phyloP scores from a whole-genome alignment of 179 eudicot species.

The Silene noctiflora region DNA sequence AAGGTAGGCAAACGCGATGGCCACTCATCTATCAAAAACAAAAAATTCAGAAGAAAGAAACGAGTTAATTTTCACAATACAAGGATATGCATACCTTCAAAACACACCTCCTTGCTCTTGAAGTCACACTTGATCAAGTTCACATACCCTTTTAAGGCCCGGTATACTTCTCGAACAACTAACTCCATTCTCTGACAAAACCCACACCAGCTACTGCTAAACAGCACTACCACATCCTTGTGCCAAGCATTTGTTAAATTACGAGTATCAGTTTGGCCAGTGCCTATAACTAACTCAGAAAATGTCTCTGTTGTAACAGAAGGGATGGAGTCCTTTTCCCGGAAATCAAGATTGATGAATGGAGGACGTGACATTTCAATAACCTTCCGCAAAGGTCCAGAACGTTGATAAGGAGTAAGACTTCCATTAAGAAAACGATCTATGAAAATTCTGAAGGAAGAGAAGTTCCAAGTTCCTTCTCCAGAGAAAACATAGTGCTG shows the following conservation, averaged over 20 bases:
- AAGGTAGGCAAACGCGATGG: neutral
- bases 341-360: conserved; percentile 81
- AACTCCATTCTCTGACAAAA: conserved; percentile 90
- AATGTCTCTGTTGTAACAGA: conserved; percentile 51
- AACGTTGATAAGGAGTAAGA: conserved; percentile 61
- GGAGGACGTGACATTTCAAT: conserved; percentile 60
- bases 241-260: conserved; percentile 40
- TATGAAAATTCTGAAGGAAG: conserved; percentile 48
- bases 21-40: neutral
- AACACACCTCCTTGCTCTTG: conserved; percentile 30
- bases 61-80: neutral
- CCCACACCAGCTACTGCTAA: conserved; percentile 85
- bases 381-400: conserved; percentile 40
- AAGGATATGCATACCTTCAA: conserved; percentile 37
- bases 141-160: conserved; percentile 53
- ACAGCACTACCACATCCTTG: conserved; percentile 73
- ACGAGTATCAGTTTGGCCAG: conserved; percentile 37
- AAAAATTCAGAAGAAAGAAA: neutral
- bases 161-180: conserved; percentile 76
- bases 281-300: conserved; percentile 61
- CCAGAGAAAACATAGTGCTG: conserved; percentile 63
- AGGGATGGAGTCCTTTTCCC: conserved; percentile 65
- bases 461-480: conserved; percentile 36
- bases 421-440: conserved; percentile 58
- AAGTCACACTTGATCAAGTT: conserved; percentile 34